Evolutionary conservation across 768 basidiomycete genomes (phyloP).

Genomic region (Tricholomella constricta): DNA sequence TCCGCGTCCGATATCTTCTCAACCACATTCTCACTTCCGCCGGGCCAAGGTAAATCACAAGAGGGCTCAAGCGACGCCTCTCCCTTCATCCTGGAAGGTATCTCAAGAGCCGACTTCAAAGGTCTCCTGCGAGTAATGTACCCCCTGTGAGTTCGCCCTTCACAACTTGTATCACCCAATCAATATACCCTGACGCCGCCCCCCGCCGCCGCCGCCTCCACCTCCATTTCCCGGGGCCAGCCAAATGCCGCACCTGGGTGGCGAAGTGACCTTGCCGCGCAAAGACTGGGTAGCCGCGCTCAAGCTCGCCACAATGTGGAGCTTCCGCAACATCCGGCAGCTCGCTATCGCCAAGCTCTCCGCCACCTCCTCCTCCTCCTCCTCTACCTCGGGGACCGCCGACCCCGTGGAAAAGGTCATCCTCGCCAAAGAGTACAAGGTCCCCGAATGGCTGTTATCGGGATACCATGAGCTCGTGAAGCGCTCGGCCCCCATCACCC

Average conservation of each 20-base stretch:
- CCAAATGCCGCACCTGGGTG: neutral
- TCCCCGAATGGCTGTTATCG: slow-evolving; percentile 34
- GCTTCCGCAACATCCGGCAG: slow-evolving; percentile 29
- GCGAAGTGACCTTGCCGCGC: slow-evolving; percentile 1
- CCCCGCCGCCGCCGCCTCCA: too few relatives aligned
- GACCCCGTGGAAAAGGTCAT: neutral
- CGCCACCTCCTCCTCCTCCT: too few relatives aligned
- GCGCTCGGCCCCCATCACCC: slow-evolving; percentile 22
- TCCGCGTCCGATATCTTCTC: slow-evolving; percentile 23
- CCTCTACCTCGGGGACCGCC: too few relatives aligned
- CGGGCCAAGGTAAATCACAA: neutral
- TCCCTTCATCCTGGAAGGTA: slow-evolving; percentile 27
- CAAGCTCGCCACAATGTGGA: slow-evolving; percentile 42
- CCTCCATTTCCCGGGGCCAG: neutral
- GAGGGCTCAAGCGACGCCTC: slow-evolving; percentile 28
- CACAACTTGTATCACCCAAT: neutral
- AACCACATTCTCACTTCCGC: slow-evolving; percentile 22
- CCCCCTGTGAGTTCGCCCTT: slow-evolving; percentile 22
- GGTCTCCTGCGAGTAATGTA: slow-evolving; percentile 25
- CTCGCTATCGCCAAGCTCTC: slow-evolving; percentile 30
- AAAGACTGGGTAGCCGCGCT: slow-evolving; percentile 40
- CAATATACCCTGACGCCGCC: neutral
- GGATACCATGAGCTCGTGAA: slow-evolving; percentile 26
- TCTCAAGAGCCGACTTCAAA: slow-evolving; percentile 25
- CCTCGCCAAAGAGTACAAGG: slow-evolving; percentile 30